Conservation (phyloP, 768 basidiomycete genomes). For the Kwoniella bestiolae region DNA sequence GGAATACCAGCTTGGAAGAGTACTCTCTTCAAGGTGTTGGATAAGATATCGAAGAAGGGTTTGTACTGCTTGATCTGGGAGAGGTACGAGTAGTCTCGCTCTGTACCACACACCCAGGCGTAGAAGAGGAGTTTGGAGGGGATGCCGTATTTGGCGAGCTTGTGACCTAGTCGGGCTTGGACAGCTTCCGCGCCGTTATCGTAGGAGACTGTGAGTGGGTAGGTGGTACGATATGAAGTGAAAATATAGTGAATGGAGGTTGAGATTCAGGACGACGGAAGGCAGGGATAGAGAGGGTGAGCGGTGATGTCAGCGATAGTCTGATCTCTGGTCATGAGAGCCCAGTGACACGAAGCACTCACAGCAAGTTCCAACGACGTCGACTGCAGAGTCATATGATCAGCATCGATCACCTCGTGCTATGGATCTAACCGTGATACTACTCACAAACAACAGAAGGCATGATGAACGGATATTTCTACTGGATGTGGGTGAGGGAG, state of each 20-base stretch:
- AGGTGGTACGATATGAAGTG: too few relatives aligned
- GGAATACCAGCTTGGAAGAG: slow-evolving; percentile 45
- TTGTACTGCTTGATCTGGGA: slow-evolving; percentile 50
- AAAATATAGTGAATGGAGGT: too few relatives aligned
- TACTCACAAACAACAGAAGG: slow-evolving; percentile 43
- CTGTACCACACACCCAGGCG: slow-evolving; percentile 44
- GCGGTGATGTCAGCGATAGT: not conserved
- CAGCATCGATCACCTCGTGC: not conserved
- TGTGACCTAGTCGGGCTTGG: slow-evolving; percentile 36
- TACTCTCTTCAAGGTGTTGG: slow-evolving; percentile 36
- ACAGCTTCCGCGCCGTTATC: slow-evolving; percentile 45
- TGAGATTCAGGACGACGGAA: too few relatives aligned
- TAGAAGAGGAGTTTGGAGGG: slow-evolving; percentile 47
- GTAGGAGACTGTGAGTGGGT: slow-evolving; percentile 31
- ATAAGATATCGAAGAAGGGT: slow-evolving; percentile 40
- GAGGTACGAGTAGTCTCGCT: slow-evolving; percentile 47
- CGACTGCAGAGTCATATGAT: slow-evolving; percentile 22
- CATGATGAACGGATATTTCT: slow-evolving; percentile 14
- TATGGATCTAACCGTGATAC: too few relatives aligned
- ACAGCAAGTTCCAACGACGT: slow-evolving; percentile 47
- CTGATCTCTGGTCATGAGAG: too few relatives aligned
- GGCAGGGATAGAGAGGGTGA: too few relatives aligned
- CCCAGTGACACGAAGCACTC: slow-evolving; percentile 3
- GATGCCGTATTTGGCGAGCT: slow-evolving; percentile 38
- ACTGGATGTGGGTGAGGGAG: not conserved